These are phyloP conservation scores for Barnettozyma californica DNA, from an alignment of 805 yeast species.

Conservation along the genomic window DNA sequence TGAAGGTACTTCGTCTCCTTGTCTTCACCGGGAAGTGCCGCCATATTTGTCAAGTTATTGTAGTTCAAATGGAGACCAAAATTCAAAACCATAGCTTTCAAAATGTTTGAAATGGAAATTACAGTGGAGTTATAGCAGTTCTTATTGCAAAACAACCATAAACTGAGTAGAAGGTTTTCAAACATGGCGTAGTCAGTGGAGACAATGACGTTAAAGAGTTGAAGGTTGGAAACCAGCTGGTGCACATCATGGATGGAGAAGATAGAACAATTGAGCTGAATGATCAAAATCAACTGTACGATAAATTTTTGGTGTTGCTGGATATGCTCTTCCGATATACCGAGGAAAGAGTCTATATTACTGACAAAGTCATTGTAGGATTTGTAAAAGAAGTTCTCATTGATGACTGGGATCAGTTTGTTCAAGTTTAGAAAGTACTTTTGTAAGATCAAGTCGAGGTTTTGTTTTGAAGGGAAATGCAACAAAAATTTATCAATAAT, in stretches of 20 bases:
- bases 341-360: conserved; percentile 9
- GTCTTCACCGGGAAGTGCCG: conserved; percentile 18
- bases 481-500: conserved; percentile 16
- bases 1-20: conserved; percentile 9
- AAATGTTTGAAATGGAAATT: conserved; percentile 18
- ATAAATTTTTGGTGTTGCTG: conserved; percentile 22
- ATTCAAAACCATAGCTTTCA: conserved; percentile 20
- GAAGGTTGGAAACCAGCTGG: conserved; percentile 17
- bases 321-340: conserved; percentile 4
- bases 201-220: conserved; percentile 13
- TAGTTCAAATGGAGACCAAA: conserved; percentile 26
- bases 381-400: conserved; percentile 22
- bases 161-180: conserved; percentile 18
- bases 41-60: conserved; percentile 15
- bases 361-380: conserved; percentile 17
- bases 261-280: conserved; percentile 25
- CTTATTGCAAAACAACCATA: conserved; percentile 24
- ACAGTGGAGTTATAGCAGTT: conserved; percentile 23
- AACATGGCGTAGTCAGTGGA: conserved; percentile 17
- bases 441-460: conserved; percentile 22
- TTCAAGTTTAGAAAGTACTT: conserved; percentile 24
- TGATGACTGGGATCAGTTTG: conserved; percentile 22
- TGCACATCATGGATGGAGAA: conserved; percentile 26
- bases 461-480: conserved; percentile 25
- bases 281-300: conserved; percentile 40